Conservation (phyloP, 2,329 filamentous ascomycete genomes). For the Paramyrothecium sp. region DNA sequence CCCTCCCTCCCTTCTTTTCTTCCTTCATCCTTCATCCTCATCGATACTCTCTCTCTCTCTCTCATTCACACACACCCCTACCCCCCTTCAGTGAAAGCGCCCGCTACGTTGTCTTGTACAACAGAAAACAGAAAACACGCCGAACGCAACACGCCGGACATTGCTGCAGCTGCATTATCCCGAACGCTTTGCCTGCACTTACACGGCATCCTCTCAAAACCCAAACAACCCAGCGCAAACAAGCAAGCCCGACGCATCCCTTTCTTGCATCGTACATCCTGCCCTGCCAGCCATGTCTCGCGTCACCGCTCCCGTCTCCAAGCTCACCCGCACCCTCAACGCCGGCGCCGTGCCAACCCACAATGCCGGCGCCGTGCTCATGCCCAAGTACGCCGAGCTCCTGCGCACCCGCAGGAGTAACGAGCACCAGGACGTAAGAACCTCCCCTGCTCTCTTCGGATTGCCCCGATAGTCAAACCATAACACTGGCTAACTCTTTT, state of each 20-base stretch:
- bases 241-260: not conserved
- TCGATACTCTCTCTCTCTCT: not conserved
- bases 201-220: not conserved
- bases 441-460: too few species aligned
- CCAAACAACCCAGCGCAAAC: not conserved
- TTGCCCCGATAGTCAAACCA: not conserved
- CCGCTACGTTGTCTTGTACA: too few species aligned
- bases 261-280: too few species aligned
- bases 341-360: slow-evolving; percentile 36
- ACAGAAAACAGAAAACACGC: too few species aligned
- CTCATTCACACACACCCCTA: not conserved
- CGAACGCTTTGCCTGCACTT: not conserved
- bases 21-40: not conserved
- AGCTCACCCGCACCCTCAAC: slow-evolving; percentile 45
- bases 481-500: not conserved
- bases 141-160: too few species aligned
- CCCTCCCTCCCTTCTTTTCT: not conserved
- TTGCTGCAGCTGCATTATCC: too few species aligned
- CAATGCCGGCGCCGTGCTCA: slow-evolving; percentile 35
- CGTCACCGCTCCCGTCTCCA: slow-evolving; percentile 47
- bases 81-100: not conserved
- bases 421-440: slow-evolving; percentile 40
- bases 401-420: slow-evolving; percentile 31
- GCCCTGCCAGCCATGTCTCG: slow-evolving; percentile 39
- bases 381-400: slow-evolving; percentile 48